phyloP scores from a whole-genome alignment of 106 monocot genomes.

The Dactylorhiza incarnata region DNA sequence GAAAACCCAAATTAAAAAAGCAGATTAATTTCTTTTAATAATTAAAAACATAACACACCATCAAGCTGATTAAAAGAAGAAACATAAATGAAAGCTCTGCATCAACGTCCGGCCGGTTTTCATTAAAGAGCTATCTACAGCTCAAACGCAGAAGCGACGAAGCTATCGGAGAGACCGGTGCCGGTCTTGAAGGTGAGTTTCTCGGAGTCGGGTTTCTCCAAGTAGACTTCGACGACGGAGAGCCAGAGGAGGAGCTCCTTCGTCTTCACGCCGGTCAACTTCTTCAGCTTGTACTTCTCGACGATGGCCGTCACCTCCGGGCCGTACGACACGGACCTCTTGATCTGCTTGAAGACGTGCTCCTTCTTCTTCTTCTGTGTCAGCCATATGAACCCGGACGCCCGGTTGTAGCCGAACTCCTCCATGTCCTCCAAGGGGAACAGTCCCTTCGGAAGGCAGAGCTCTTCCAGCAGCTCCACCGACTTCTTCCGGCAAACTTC shows the following conservation, averaged over 20 bases:
- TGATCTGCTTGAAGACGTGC: slow-evolving; percentile 3
- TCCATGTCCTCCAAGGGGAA: slow-evolving; percentile 32
- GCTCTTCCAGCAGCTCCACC: slow-evolving; percentile 20
- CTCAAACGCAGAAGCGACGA: slow-evolving; percentile 30
- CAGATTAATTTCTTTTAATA: too few species aligned
- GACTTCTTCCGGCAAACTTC: slow-evolving; percentile 25
- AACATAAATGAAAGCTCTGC: neutral
- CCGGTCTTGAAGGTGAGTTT: slow-evolving; percentile 33
- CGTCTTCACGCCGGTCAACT: slow-evolving; percentile 14
- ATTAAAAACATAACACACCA: neutral
- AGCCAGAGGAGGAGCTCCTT: slow-evolving; percentile 39
- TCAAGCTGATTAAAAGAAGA: neutral
- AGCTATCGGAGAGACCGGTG: slow-evolving; percentile 18
- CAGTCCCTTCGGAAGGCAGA: slow-evolving; percentile 31
- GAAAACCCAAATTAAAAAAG: too few species aligned
- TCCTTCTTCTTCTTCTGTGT: slow-evolving; percentile 35
- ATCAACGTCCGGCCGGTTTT: too few species aligned
- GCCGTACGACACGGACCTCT: neutral
- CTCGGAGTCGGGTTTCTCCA: slow-evolving; percentile 13
- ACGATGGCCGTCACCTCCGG: neutral
- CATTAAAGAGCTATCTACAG: neutral
- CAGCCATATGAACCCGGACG: slow-evolving; percentile 41
- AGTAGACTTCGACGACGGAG: slow-evolving; percentile 22
- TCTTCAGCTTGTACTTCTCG: neutral
- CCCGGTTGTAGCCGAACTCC: slow-evolving; percentile 32